phyloP scores from a whole-genome alignment of 1,284 basidiomycete species.

The Ganoderma sinense region DNA sequence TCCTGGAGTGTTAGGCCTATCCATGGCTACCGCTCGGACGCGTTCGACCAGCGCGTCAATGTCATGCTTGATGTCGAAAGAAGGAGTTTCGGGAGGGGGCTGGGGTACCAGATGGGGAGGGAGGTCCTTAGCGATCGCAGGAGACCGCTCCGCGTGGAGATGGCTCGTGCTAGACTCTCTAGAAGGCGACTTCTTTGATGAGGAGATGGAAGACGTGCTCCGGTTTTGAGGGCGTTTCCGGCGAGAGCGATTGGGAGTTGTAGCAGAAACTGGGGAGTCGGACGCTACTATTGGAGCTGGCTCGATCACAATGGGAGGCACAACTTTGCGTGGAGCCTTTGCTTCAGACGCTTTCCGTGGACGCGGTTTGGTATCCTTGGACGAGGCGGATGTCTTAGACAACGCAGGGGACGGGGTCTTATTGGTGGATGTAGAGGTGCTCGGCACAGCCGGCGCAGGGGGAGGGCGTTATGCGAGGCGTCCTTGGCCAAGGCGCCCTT shows the following conservation, averaged over 20 bases:
- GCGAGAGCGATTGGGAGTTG: slow-evolving; percentile 36
- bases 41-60: slow-evolving; percentile 78
- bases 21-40: slow-evolving; percentile 74
- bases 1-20: slow-evolving; percentile 73
- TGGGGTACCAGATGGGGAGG: slow-evolving; percentile 61
- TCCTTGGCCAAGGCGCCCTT: slow-evolving; percentile 26
- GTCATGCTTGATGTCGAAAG: slow-evolving; percentile 61
- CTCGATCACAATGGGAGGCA: slow-evolving; percentile 33
- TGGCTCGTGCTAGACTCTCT: slow-evolving; percentile 32
- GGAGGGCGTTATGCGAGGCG: slow-evolving; percentile 16
- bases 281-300: slow-evolving; percentile 21
- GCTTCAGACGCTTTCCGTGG: slow-evolving; percentile 37
- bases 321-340: slow-evolving; percentile 32
- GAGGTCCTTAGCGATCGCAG: slow-evolving; percentile 54
- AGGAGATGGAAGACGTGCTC: slow-evolving; percentile 27
- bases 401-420: slow-evolving; percentile 29
- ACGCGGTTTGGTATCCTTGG: slow-evolving; percentile 30
- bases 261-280: slow-evolving; percentile 29
- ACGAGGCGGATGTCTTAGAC: slow-evolving; percentile 23
- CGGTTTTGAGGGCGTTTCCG: slow-evolving; percentile 38
- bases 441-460: slow-evolving; percentile 32
- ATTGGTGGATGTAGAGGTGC: slow-evolving; percentile 45
- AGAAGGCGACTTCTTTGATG: slow-evolving; percentile 37
- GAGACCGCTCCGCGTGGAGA: slow-evolving; percentile 30
- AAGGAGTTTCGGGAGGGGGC: slow-evolving; percentile 39